Percentiles rank a stretch among this genome's conserved stretches.
These are phyloP conservation scores for Pichia pseudocactophila DNA, from an alignment of 805 yeast species.

Conservation along the genomic window DNA sequence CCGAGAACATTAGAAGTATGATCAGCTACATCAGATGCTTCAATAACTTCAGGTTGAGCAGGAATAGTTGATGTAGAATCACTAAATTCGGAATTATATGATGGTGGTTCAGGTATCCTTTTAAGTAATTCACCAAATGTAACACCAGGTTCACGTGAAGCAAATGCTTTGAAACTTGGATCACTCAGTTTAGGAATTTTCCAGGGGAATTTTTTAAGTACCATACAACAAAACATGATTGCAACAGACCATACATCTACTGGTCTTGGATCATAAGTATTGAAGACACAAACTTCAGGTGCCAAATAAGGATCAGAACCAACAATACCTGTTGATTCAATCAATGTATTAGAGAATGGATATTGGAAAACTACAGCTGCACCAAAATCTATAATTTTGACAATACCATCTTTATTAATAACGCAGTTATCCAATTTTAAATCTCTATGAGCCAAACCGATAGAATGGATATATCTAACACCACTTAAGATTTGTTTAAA, in stretches of 20 bases:
- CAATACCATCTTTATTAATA: slow-evolving; percentile 70
- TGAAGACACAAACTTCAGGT: slow-evolving; percentile 81
- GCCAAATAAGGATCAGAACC: slow-evolving; percentile 88
- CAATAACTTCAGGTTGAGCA: slow-evolving; percentile 7
- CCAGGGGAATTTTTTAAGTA: slow-evolving; percentile 89
- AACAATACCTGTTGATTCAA: slow-evolving; percentile 76
- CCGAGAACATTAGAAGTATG: slow-evolving; percentile 65
- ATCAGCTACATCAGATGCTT: slow-evolving; percentile 11
- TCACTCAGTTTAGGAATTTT: slow-evolving; percentile 79
- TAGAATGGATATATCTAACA: slow-evolving; percentile 66
- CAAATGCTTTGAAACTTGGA: slow-evolving; percentile 73
- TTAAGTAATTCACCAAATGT: slow-evolving; percentile 56
- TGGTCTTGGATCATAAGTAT: slow-evolving; percentile 83
- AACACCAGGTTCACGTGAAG: slow-evolving; percentile 61
- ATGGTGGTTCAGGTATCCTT: slow-evolving; percentile 41
- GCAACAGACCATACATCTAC: slow-evolving; percentile 94
- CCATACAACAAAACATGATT: slow-evolving; percentile 87
- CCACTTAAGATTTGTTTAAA: slow-evolving; percentile 82
- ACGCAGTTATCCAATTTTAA: slow-evolving; percentile 91
- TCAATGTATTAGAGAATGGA: slow-evolving; percentile 65
- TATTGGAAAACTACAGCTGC: slow-evolving; percentile 86
- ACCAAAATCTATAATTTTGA: slow-evolving; percentile 88
- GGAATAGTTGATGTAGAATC: slow-evolving; percentile 2
- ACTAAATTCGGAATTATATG: slow-evolving; percentile 17
- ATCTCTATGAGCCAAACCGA: slow-evolving; percentile 89